Evolutionary conservation across 169 alveolate species (phyloP).

Genomic region (Cardiosporidium cionae): DNA sequence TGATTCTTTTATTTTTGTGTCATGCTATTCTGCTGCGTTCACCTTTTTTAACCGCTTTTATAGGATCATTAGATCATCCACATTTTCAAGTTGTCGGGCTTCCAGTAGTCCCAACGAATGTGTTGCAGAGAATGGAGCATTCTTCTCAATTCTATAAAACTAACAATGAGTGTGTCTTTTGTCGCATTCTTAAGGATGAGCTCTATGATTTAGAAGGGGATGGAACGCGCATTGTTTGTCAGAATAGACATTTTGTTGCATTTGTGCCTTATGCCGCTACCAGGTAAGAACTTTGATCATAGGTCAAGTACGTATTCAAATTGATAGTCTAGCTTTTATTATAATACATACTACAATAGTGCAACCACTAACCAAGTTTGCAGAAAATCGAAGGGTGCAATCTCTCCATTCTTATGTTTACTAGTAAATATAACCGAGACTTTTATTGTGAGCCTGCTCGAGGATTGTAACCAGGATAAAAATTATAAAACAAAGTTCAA

Average conservation of each 20-base stretch:
- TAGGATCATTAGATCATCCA: constrained; percentile 1
- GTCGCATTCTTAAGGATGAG: not conserved
- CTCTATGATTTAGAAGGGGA: constrained; percentile 3
- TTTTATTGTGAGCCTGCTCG: too few species aligned
- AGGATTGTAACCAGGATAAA: too few species aligned
- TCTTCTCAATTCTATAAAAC: not conserved
- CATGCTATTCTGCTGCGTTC: too few species aligned
- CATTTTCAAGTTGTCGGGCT: constrained; percentile 7
- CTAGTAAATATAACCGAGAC: too few species aligned
- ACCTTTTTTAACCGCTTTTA: too few species aligned
- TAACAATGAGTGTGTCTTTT: constrained; percentile 1
- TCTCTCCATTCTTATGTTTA: not conserved
- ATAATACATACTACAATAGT: too few species aligned
- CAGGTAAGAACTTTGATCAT: too few species aligned
- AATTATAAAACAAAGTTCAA: too few species aligned
- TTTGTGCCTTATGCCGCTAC: constrained; percentile 8
- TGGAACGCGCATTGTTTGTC: constrained; percentile 1
- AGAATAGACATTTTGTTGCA: not conserved
- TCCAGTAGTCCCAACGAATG: not conserved
- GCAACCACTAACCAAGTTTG: too few species aligned
- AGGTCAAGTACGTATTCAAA: too few species aligned
- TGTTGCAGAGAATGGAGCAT: not conserved
- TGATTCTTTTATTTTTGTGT: too few species aligned
- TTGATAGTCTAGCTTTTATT: too few species aligned
- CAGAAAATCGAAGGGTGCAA: not conserved